These are phyloP conservation scores for Pseudoperonospora humuli DNA, from an alignment of 352 stramenopile species.

Conservation along the genomic window DNA sequence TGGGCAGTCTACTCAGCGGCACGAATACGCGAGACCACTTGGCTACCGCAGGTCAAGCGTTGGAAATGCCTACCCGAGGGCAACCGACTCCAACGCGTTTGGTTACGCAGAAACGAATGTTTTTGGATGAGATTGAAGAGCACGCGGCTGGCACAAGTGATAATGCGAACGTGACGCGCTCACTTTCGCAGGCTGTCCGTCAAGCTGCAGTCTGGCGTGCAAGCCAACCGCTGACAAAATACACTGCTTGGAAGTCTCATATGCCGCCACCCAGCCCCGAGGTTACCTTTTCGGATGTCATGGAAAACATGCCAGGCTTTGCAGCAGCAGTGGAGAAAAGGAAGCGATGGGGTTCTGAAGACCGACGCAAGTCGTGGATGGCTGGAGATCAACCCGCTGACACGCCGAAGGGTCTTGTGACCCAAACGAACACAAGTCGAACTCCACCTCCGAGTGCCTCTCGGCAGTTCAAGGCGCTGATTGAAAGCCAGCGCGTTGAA, in stretches of 20 bases:
- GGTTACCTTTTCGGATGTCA: constrained; percentile 70
- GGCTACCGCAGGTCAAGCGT: constrained; percentile 4
- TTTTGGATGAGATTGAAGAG: constrained; percentile 70
- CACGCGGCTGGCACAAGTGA: constrained; percentile 44
- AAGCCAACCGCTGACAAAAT: constrained; percentile 60
- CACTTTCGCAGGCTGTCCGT: constrained; percentile 65
- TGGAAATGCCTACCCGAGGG: constrained; percentile 8
- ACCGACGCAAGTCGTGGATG: constrained; percentile 73
- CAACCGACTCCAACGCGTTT: constrained; percentile 13
- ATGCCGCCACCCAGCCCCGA: constrained; percentile 45
- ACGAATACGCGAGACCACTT: constrained; percentile 50
- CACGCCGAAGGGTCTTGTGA: constrained; percentile 12
- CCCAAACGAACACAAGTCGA: constrained; percentile 14
- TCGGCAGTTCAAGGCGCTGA: constrained; percentile 26
- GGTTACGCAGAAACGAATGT: constrained; percentile 25
- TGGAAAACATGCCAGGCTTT: constrained; percentile 58
- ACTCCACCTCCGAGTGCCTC: constrained; percentile 11
- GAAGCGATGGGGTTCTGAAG: constrained; percentile 46
- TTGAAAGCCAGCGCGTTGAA: constrained; percentile 30
- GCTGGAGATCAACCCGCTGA: constrained; percentile 35
- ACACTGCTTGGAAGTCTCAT: constrained; percentile 61
- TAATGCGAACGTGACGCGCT: constrained; percentile 64
- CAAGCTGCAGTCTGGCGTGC: constrained; percentile 72
- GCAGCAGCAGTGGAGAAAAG: constrained; percentile 27
- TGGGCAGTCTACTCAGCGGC: constrained; percentile 68